phyloP scores from a whole-genome alignment of 1,284 basidiomycete genomes.

The Heliocybe sulcata region DNA sequence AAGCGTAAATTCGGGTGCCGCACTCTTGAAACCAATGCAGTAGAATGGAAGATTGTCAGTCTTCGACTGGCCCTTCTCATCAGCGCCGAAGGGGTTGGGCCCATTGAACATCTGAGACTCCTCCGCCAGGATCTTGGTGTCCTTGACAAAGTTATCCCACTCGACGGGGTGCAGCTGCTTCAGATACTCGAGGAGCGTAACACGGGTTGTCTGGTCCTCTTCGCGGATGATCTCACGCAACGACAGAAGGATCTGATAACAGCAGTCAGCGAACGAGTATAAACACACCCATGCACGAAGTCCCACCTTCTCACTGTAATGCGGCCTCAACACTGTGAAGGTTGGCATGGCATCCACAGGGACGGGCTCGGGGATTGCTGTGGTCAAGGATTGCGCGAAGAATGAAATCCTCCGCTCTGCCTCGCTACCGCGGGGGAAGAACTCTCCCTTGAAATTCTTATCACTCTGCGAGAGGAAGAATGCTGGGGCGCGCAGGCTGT shows the following conservation, averaged over 20 bases:
- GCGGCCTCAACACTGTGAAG: constrained; percentile 92
- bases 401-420: constrained; percentile 94
- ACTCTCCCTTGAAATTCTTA: constrained; percentile 79
- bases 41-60: constrained; percentile 97
- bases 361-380: constrained; percentile 83
- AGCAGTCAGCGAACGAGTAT: constrained; percentile 8
- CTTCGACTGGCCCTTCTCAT: constrained; percentile 85
- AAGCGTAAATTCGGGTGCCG: constrained; percentile 96
- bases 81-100: constrained; percentile 70
- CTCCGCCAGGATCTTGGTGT: constrained; percentile 98
- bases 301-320: constrained; percentile 89
- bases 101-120: constrained; percentile 87
- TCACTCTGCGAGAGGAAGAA: constrained; percentile 94
- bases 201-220: constrained; percentile 91
- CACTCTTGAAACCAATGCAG: constrained; percentile 99
- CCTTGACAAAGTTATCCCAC: constrained; percentile 99
- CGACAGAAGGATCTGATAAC: constrained; percentile 75
- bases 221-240: constrained; percentile 95
- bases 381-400: constrained; percentile 92
- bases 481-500: constrained; percentile 84
- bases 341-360: constrained; percentile 98
- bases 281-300: background rate
- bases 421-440: constrained; percentile 89
- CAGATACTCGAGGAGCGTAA: constrained; percentile 92
- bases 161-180: constrained; percentile 98